These are phyloP conservation scores for Kazachstania bromeliacearum DNA, from an alignment of 805 yeast genomes.

Conservation along the genomic window DNA sequence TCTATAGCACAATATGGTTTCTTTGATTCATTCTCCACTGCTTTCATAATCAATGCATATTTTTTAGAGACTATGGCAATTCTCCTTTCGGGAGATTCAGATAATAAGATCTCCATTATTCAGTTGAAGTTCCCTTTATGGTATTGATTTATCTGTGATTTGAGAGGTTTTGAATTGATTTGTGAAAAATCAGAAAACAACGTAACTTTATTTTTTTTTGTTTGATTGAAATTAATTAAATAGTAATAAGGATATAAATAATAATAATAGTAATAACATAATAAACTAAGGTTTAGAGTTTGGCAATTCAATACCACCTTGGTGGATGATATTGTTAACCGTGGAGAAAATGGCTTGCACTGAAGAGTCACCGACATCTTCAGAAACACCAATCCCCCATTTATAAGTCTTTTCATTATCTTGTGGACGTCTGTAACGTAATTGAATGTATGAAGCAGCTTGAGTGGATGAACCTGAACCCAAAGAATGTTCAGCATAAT, in stretches of 20 bases:
- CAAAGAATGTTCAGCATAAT: constrained; percentile 72
- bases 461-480: constrained; percentile 61
- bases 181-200: not conserved
- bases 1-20: constrained; percentile 40
- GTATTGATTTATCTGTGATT: too few relatives aligned
- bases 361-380: constrained; percentile 74
- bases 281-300: not conserved
- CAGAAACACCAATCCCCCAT: constrained; percentile 87
- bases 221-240: not conserved
- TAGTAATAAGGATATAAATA: not conserved
- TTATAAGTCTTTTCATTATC: constrained; percentile 29
- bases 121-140: too few relatives aligned
- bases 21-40: constrained; percentile 24
- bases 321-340: constrained; percentile 37
- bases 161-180: too few relatives aligned
- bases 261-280: not conserved
- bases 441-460: constrained; percentile 62
- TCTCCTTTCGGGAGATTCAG: constrained; percentile 24
- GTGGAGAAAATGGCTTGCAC: constrained; percentile 58
- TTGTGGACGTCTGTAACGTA: constrained; percentile 12
- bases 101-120: constrained; percentile 25
- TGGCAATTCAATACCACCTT: constrained; percentile 23
- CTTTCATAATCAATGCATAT: constrained; percentile 40
- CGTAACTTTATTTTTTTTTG: not conserved
- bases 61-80: constrained; percentile 29